These are phyloP conservation scores for Aciculosporium take DNA, from an alignment of 2,329 filamentous ascomycete genomes.

Conservation along the genomic window DNA sequence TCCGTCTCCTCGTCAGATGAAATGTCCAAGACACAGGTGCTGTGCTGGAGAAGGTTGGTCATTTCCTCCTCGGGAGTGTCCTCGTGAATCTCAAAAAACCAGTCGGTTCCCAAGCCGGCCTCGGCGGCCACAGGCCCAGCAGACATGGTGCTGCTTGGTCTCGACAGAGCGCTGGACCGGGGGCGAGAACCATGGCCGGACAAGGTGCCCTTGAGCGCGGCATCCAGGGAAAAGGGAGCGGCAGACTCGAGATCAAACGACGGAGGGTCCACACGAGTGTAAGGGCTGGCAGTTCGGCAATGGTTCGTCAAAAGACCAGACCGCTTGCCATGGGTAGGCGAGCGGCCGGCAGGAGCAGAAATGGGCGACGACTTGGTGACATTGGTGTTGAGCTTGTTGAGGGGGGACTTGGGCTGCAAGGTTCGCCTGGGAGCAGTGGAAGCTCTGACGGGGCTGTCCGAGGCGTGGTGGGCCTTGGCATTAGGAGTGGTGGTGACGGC, in stretches of 20 bases:
- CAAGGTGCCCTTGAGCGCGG: constrained; percentile 66
- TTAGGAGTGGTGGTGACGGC: constrained; percentile 26
- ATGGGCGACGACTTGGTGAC: constrained; percentile 37
- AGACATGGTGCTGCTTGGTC: constrained; percentile 11
- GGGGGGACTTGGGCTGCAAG: constrained; percentile 39
- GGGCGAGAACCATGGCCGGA: constrained; percentile 40
- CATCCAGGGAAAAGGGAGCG: constrained; percentile 70
- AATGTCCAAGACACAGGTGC: constrained; percentile 74
- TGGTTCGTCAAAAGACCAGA: constrained; percentile 54
- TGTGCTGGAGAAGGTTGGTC: constrained; percentile 85
- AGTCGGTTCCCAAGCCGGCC: constrained; percentile 45
- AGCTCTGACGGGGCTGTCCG: constrained; percentile 18
- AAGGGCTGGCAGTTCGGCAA: constrained; percentile 47
- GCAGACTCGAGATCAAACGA: constrained; percentile 38
- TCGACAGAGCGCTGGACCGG: constrained; percentile 17
- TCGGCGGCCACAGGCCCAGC: constrained; percentile 25
- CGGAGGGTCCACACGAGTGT: constrained; percentile 58
- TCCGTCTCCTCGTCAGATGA: constrained; percentile 70
- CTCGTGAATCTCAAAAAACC: constrained; percentile 92
- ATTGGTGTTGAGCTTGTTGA: constrained; percentile 29
- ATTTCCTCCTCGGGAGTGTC: constrained; percentile 83
- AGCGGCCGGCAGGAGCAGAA: constrained; percentile 64
- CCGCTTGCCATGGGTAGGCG: constrained; percentile 57
- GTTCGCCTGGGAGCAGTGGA: constrained; percentile 25
- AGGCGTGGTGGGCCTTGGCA: constrained; percentile 17